Conservation (phyloP, 257 asterid genomes). For the Solanum tacnaense region DNA sequence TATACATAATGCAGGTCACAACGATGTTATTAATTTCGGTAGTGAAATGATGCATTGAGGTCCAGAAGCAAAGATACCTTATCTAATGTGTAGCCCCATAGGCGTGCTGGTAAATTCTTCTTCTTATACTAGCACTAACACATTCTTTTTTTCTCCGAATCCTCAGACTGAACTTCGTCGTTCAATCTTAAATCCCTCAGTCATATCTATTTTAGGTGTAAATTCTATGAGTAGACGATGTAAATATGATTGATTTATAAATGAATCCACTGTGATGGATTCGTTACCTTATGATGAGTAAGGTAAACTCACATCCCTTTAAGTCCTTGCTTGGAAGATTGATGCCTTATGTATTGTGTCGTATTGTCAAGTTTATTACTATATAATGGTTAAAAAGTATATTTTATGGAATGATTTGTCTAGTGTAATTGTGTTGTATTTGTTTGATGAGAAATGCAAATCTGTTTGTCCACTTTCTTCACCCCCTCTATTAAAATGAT, state of each 20-base stretch:
- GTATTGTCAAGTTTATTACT: not conserved
- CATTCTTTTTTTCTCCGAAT: not conserved
- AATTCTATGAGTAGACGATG: not conserved
- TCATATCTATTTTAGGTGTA: not conserved
- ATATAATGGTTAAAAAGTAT: not conserved
- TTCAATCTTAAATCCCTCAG: not conserved
- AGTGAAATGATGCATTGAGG: conserved; percentile 13
- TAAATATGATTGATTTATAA: not conserved
- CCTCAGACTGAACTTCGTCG: not conserved
- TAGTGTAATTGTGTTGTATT: not conserved
- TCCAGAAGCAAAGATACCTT: conserved; percentile 4
- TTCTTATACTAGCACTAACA: not conserved
- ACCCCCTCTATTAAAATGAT: not conserved
- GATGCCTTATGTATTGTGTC: not conserved
- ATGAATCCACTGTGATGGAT: not conserved
- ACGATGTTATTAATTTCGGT: conserved; percentile 23
- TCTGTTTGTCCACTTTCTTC: not conserved
- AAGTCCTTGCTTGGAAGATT: not conserved
- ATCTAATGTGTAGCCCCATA: not conserved
- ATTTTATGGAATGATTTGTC: not conserved
- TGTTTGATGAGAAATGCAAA: not conserved
- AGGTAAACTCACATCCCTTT: not conserved
- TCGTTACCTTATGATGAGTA: not conserved
- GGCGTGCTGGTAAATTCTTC: conserved; percentile 4
- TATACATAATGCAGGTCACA: conserved; percentile 40